A percentile compares a stretch with the other conserved stretches of the same genome.
Conservation (phyloP, 1,284 basidiomycete species). For the Moesziomyces parantarcticus region DNA sequence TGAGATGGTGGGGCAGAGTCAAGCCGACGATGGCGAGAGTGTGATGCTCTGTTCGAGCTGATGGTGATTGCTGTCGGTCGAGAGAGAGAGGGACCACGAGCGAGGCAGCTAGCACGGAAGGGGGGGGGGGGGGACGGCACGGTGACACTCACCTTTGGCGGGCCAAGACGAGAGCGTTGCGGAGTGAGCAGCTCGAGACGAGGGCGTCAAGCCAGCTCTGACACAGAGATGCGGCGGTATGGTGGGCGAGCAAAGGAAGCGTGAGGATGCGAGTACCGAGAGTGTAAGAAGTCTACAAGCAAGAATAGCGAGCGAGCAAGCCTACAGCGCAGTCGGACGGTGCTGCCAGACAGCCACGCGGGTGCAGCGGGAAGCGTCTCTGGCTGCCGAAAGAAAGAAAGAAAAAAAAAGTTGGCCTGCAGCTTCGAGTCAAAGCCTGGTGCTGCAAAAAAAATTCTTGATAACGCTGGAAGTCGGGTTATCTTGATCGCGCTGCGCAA, state of each 20-base stretch:
- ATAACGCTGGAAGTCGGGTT: background rate
- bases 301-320: background rate
- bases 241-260: slow-evolving; percentile 17
- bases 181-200: slow-evolving; percentile 35
- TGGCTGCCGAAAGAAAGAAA: background rate
- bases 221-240: slow-evolving; percentile 27
- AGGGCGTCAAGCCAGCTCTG: slow-evolving; percentile 29
- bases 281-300: slow-evolving; percentile 14
- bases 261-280: background rate
- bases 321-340: background rate
- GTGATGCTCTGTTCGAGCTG: no score
- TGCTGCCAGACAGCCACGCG: background rate
- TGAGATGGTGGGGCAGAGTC: no score
- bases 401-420: slow-evolving; percentile 1
- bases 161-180: slow-evolving; percentile 10
- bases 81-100: no score
- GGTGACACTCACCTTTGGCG: slow-evolving; percentile 26
- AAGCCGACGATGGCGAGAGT: no score
- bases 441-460: slow-evolving; percentile 6
- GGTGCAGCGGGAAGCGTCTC: background rate
- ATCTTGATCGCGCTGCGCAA: no score
- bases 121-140: no score
- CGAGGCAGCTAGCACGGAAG: no score
- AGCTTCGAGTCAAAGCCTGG: background rate
- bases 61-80: no score